Evolutionary conservation across 345 rosid species (phyloP).

Genomic region (Aegle marmelos): DNA sequence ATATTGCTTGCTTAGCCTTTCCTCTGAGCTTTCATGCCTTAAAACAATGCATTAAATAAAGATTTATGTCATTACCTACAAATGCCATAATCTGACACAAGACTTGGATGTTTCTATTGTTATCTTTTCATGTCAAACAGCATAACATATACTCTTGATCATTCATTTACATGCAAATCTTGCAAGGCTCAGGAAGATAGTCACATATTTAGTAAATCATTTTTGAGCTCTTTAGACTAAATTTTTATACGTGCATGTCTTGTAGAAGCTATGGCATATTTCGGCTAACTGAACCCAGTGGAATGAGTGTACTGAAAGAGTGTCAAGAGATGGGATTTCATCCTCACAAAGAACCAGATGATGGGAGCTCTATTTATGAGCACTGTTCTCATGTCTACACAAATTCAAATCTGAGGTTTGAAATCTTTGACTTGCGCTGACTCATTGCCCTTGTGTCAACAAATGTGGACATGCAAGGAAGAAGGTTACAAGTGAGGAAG

Average conservation of each 20-base stretch:
- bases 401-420: constrained; percentile 82
- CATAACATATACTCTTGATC: neutral
- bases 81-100: neutral
- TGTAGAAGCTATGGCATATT: constrained; percentile 70
- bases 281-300: constrained; percentile 68
- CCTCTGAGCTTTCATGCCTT: neutral
- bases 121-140: neutral
- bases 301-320: constrained; percentile 64
- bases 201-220: neutral
- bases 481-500: neutral
- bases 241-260: constrained; percentile 1
- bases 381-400: constrained; percentile 76
- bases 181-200: neutral
- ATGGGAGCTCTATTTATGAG: constrained; percentile 66
- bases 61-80: neutral
- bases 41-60: neutral
- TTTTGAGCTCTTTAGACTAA: neutral
- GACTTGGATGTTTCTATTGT: neutral
- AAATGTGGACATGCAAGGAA: neutral
- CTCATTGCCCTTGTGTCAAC: neutral
- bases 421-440: constrained; percentile 84
- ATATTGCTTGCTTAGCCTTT: neutral
- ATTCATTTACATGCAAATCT: neutral
- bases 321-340: constrained; percentile 78
- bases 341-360: constrained; percentile 63